A percentile compares a stretch with the other conserved stretches of the same genome.
Conservation (phyloP, 306 rosid species). For the Citrullus amarus region DNA sequence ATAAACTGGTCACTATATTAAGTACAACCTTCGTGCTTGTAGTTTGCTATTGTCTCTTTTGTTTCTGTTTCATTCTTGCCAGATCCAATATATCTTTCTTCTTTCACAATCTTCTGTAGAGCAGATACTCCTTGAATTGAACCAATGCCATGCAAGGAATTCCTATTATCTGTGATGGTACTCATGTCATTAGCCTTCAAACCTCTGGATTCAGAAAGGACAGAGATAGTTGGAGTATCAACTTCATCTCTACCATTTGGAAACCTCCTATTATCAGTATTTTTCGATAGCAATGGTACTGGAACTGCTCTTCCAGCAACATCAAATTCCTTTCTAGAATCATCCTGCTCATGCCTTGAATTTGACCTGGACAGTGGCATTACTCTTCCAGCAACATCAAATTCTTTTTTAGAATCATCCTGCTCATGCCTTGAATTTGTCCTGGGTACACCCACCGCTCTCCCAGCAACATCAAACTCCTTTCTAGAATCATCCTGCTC, state of each 20-base stretch:
- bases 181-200: constrained; percentile 39
- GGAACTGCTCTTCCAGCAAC: constrained; percentile 25
- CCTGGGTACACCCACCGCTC: constrained; percentile 58
- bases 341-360: constrained; percentile 51
- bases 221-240: constrained; percentile 42
- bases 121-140: constrained; percentile 44
- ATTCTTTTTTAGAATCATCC: constrained; percentile 70
- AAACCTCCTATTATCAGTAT: constrained; percentile 45
- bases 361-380: constrained; percentile 68
- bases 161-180: constrained; percentile 44
- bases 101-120: constrained; percentile 30
- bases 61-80: constrained; percentile 31
- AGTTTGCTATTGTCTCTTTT: constrained; percentile 25
- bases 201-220: constrained; percentile 44
- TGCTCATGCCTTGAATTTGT: constrained; percentile 52
- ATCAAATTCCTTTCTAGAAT: constrained; percentile 67
- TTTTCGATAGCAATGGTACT: constrained; percentile 53
- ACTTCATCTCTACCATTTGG: constrained; percentile 57
- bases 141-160: constrained; percentile 35
- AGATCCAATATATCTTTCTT: constrained; percentile 25
- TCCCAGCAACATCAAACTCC: constrained; percentile 58
- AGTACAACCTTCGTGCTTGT: constrained; percentile 28
- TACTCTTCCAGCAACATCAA: constrained; percentile 52
- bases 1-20: background rate
- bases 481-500: constrained; percentile 72